Evolutionary conservation across 768 basidiomycete species (phyloP).

Genomic region (Rhodotorula taiwanensis): DNA sequence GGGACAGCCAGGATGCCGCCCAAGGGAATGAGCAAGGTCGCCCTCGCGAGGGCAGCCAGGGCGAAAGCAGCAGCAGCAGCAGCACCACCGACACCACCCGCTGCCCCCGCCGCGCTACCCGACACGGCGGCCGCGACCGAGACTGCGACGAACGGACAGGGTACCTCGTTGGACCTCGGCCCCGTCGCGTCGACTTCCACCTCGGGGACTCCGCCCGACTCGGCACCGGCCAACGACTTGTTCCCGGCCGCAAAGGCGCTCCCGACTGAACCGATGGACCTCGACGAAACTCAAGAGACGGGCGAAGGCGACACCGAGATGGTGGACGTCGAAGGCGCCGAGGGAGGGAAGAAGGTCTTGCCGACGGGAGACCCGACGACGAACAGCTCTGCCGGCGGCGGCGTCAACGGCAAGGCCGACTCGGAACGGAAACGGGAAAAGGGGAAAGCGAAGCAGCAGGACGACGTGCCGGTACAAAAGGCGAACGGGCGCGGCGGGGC

Average conservation of each 20-base stretch:
- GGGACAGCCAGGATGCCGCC: slow-evolving; percentile 2
- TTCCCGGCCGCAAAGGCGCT: slow-evolving; percentile 26
- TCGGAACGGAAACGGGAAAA: neutral
- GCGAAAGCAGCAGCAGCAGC: neutral
- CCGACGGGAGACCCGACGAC: neutral
- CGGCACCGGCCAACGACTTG: neutral
- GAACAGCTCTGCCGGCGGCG: neutral
- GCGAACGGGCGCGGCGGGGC: slow-evolving; percentile 11
- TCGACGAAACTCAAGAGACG: slow-evolving; percentile 22
- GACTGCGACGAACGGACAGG: neutral
- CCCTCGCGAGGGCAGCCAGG: neutral
- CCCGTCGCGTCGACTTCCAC: slow-evolving; percentile 3
- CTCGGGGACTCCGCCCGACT: neutral
- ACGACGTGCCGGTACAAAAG: too few species aligned
- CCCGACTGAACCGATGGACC: slow-evolving; percentile 34
- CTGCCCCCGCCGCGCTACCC: neutral
- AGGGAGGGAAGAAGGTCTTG: neutral
- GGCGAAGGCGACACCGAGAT: slow-evolving; percentile 32
- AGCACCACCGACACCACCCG: neutral
- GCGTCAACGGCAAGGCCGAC: too few species aligned
- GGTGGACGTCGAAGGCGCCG: neutral
- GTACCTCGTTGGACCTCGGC: neutral
- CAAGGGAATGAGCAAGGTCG: neutral
- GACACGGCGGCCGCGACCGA: neutral
- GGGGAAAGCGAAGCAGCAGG: slow-evolving; percentile 19